phyloP scores from a whole-genome alignment of 139 green algal genomes.

The Astrephomene gubernaculifera region DNA sequence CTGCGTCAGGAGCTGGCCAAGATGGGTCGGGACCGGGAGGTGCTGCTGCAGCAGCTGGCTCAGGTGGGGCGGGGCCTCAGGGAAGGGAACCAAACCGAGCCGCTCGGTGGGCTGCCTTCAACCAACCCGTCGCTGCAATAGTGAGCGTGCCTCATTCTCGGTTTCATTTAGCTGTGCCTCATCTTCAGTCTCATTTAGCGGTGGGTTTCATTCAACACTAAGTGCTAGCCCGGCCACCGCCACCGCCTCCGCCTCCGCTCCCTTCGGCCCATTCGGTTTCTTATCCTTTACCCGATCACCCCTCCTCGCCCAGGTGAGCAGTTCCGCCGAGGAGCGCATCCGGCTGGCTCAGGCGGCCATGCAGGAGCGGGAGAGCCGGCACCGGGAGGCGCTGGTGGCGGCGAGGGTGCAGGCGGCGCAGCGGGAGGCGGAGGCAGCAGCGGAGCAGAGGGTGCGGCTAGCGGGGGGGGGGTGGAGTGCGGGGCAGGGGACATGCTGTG shows the following conservation, averaged over 20 bases:
- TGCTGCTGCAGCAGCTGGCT: conserved; percentile 27
- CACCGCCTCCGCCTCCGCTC: too few relatives aligned
- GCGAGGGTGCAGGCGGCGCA: conserved; percentile 6
- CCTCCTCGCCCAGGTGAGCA: conserved; percentile 4
- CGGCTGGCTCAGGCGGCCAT: background rate
- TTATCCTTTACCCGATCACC: too few relatives aligned
- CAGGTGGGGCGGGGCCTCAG: conserved; percentile 1
- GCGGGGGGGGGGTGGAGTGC: too few relatives aligned
- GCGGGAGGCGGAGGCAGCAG: conserved; percentile 6
- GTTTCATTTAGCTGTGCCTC: too few relatives aligned
- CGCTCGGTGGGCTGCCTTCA: too few relatives aligned
- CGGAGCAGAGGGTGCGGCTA: conserved; percentile 6
- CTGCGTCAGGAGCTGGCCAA: conserved; percentile 26
- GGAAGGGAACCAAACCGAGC: too few relatives aligned
- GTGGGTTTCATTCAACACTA: too few relatives aligned
- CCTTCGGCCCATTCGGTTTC: background rate
- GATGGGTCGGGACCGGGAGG: conserved; percentile 21
- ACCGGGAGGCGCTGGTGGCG: background rate
- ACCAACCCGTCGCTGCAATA: too few relatives aligned
- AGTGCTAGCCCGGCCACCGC: too few relatives aligned
- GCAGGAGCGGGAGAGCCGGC: conserved; percentile 1
- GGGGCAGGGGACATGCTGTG: too few relatives aligned
- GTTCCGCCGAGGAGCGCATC: conserved; percentile 6
- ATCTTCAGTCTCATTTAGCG: too few relatives aligned
- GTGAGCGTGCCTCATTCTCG: too few relatives aligned